phyloP scores from a whole-genome alignment of 2,329 filamentous ascomycete genomes.

The Bimuria novae-zelandiae region DNA sequence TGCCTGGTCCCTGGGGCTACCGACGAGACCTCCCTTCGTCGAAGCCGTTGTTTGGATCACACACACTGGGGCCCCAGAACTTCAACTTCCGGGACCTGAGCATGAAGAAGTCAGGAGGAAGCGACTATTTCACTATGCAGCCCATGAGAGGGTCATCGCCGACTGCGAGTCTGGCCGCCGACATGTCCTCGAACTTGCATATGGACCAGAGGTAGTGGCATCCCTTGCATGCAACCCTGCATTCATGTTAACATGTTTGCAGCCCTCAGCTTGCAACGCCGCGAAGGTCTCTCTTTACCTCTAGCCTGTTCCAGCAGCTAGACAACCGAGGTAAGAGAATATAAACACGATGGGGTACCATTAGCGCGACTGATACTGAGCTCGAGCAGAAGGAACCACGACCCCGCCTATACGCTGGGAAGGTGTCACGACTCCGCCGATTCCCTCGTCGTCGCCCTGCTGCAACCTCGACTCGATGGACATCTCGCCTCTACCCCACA shows the following conservation, averaged over 20 bases:
- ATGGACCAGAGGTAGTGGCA: slow-evolving; percentile 83
- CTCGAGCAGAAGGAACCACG: slow-evolving; percentile 46
- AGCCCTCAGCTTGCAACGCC: slow-evolving; percentile 85
- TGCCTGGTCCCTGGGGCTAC: slow-evolving; percentile 67
- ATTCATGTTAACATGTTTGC: slow-evolving; percentile 47
- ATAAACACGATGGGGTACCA: slow-evolving; percentile 14
- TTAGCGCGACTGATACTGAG: slow-evolving; percentile 31
- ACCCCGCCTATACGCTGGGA: slow-evolving; percentile 59
- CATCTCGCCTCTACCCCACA: slow-evolving; percentile 87
- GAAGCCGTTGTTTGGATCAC: slow-evolving; percentile 58
- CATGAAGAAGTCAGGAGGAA: slow-evolving; percentile 68
- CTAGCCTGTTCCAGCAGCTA: slow-evolving; percentile 65
- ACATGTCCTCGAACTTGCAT: slow-evolving; percentile 95
- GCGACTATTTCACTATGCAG: slow-evolving; percentile 84
- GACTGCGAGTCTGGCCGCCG: slow-evolving; percentile 85
- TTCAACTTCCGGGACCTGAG: slow-evolving; percentile 78
- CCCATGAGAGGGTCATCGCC: slow-evolving; percentile 84
- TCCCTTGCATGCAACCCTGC: slow-evolving; percentile 33
- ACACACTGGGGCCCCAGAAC: slow-evolving; percentile 64
- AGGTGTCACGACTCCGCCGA: slow-evolving; percentile 79
- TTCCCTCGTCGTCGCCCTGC: slow-evolving; percentile 82
- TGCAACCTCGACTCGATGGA: slow-evolving; percentile 81
- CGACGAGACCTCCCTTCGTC: slow-evolving; percentile 59
- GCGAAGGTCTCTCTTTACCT: slow-evolving; percentile 81
- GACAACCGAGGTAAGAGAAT: slow-evolving; percentile 63